Base-by-base conservation (phyloP, 495 filamentous ascomycete genomes). In the Penicillium samsonianum region DNA sequence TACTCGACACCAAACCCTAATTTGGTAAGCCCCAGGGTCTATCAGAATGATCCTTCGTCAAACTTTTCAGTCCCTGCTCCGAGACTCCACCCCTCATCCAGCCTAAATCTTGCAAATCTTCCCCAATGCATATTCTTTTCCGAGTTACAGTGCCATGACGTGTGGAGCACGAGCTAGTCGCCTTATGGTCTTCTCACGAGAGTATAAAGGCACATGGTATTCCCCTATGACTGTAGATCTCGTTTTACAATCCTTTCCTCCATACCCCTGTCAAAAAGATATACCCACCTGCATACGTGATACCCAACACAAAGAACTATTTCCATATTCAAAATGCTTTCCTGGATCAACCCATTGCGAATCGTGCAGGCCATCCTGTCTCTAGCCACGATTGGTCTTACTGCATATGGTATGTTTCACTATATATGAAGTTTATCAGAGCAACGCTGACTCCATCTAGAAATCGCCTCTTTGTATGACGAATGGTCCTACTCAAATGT, bases 341-440 rank as follows among this genome's bases (percentile, higher is more conserved):
- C 53, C 47, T 69, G 67, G 67, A 65, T 69, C 37, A 63, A 69
- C 30, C 82, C 84, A 22, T 69, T 87, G 53, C 87, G 87, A 69
- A 73, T 82, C 53, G 64, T 81, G 52, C 84, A 88, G 59, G 77
- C 72, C 0, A 54, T 87, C 40, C 78, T 90, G 53, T 73, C 84
- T 45, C 67, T 90, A 59, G 80, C 88, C 54, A 77, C 84, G 48
- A 80, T 92, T 25, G 86, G 85, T 37, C 55, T 90, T 10, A 83
- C 80, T 25, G 80, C 78, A 53, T 90, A 89, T 56, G 68, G 88
- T 90, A 75, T n/a, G 74, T 75, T 52, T 9, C 31, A 22, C 44
- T 4, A 11, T 20, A 23, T 17, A 37, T 4, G 1, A 25, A 1
- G 4, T 31, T 5, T 0, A 55, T 16, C 22, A 30, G 12, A 28